Evolutionary conservation across 192 early-diverging fungal genomes (phyloP).

Genomic region (Spizellomyces punctatus): DNA sequence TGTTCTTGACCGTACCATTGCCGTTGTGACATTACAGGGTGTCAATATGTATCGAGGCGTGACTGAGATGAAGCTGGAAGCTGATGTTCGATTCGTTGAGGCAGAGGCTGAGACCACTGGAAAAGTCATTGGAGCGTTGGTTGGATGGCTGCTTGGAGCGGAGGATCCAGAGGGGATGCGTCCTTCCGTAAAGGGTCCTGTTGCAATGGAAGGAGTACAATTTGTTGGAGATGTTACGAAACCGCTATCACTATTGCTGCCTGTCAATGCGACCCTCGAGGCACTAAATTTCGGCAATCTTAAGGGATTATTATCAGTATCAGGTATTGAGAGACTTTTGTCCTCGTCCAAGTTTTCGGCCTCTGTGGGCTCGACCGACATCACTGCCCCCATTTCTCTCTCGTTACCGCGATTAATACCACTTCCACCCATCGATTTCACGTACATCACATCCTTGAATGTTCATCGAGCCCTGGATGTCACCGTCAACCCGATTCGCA

Average conservation of each 20-base stretch:
- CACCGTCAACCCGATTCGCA: slow-evolving; percentile 26
- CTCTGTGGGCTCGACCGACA: slow-evolving; percentile 17
- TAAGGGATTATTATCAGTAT: slow-evolving; percentile 13
- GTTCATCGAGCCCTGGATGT: slow-evolving; percentile 24
- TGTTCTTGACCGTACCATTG: slow-evolving; percentile 29
- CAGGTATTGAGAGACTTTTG: slow-evolving; percentile 8
- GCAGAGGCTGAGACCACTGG: slow-evolving; percentile 22
- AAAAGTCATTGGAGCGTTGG: slow-evolving; percentile 17
- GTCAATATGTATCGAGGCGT: slow-evolving; percentile 28
- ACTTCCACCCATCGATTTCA: slow-evolving; percentile 38
- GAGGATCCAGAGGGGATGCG: slow-evolving; percentile 19
- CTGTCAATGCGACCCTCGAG: slow-evolving; percentile 7
- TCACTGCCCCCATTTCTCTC: slow-evolving; percentile 19
- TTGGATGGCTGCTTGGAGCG: slow-evolving; percentile 19
- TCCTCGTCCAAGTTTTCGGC: slow-evolving; percentile 19
- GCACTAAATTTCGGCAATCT: slow-evolving; percentile 10
- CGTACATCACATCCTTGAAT: slow-evolving; percentile 33
- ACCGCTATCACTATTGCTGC: slow-evolving; percentile 30
- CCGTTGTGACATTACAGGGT: slow-evolving; percentile 24
- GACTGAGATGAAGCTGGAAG: slow-evolving; percentile 30
- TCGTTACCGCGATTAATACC: slow-evolving; percentile 29
- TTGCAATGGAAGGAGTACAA: slow-evolving; percentile 24
- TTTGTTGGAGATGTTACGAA: slow-evolving; percentile 36
- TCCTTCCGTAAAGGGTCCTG: slow-evolving; percentile 32
- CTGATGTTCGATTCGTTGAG: slow-evolving; percentile 37